Base-by-base conservation (phyloP, 78 protist genomes). In the Dictyostelium citrinum region DNA sequence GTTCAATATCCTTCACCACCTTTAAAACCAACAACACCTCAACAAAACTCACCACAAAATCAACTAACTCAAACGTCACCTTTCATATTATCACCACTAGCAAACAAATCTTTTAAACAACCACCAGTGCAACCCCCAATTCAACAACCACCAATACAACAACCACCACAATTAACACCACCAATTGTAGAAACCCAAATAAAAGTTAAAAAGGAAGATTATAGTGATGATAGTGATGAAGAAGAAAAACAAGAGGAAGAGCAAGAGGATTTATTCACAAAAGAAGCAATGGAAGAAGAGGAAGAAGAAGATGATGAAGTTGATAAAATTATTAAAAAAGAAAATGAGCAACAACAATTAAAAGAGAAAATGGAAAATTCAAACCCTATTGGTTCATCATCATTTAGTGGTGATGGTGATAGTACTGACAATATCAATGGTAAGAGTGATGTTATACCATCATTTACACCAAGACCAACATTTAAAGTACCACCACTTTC, bases 381-480 rank as follows among this genome's bases (percentile, higher is more conserved):
- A 24, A 43, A 51, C 10, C 20, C 88, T 39, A 82, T 55, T 17
- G 37, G n/a, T 14, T 80, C 67, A 5, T 27, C 60, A 41, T 55
- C 20, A 5, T 5, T 16, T 55, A 27, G 64, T 55, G 64, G 17
- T 5, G 22, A 9, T 74, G 81, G 81, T n/a, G 17, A 5, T 17
- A 5, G 14, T 16, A 70, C n/a, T n/a, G 64, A 55, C 1, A 39
- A 10, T 74, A 55, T 58, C 11, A 39, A 16, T 6, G 16, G 14
- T 16, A 72, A 72, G 79, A 37, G 29, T 75, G 81, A 75, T 31
- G 51, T 80, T 27, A 20, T 43, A 29, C 82, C 49, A 17, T 46
- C 43, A 12, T 10, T 78, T 27, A 24, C 68, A 51, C 79, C 78
- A 41, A 76, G 72, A 43, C 93, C 93, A 61, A n/a, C 24, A 3